Evolutionary conservation across 176 grass and related monocot genomes (phyloP).

Genomic region (Ensete glaucum): DNA sequence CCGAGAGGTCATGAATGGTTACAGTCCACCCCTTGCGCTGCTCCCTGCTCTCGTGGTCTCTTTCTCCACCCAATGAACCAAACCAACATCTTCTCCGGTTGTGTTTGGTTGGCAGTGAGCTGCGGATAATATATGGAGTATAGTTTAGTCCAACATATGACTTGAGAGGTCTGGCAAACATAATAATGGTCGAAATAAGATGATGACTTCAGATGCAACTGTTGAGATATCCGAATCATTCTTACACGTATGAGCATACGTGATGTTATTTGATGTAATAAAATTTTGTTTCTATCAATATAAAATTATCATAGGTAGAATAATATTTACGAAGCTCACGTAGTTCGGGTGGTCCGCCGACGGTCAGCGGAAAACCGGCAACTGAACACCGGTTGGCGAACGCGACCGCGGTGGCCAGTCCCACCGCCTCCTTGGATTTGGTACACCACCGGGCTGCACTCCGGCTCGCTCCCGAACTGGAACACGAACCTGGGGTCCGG

Average conservation of each 20-base stretch:
- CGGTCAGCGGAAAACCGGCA: slow-evolving; percentile 74
- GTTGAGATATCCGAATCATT: no score
- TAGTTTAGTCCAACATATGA: no score
- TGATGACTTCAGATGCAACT: no score
- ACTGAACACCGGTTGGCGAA: slow-evolving; percentile 78
- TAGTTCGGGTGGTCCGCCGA: slow-evolving; percentile 34
- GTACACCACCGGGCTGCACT: slow-evolving; percentile 84
- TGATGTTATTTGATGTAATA: no score
- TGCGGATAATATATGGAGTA: slow-evolving; percentile 14
- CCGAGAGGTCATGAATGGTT: slow-evolving; percentile 92
- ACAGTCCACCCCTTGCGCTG: slow-evolving; percentile 97
- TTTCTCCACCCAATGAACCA: slow-evolving; percentile 35
- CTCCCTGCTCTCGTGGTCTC: slow-evolving; percentile 24
- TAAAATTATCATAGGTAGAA: no score
- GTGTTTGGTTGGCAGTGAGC: slow-evolving; percentile 36
- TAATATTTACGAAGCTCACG: slow-evolving; percentile 26
- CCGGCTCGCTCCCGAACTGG: slow-evolving; percentile 87
- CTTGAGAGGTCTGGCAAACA: no score
- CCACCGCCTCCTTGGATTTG: slow-evolving; percentile 60
- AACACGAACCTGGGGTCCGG: slow-evolving; percentile 91
- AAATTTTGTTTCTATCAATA: no score
- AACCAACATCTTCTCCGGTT: slow-evolving; percentile 39
- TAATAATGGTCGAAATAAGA: no score
- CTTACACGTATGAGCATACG: no score
- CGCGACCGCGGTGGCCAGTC: slow-evolving; percentile 25